Base-by-base conservation (phyloP, 164 flowering plant genomes). In the Pachysandra terminalis region DNA sequence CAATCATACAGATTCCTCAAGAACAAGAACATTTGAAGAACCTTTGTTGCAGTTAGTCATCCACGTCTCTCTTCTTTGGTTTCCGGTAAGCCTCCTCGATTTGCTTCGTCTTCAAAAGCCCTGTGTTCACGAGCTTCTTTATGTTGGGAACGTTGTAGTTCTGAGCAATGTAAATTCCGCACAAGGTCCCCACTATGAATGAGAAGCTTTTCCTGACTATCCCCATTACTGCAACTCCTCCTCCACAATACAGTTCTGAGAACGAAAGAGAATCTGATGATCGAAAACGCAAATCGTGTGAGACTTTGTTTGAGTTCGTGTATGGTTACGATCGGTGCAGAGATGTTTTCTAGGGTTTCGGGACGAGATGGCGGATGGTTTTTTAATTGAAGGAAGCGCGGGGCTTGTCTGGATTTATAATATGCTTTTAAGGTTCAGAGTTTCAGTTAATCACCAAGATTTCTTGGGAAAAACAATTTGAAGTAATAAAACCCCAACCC, bases 121-220 rank as follows among this genome's bases (percentile, higher is more conserved):
- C 91, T 0, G 85, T 84, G 69, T 77, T 70, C 54, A 75, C 58
- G 57, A 88, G 81, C 73, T 80, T 85, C 78, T 64, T 76, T 60
- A 90, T 62, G 77, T 90, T 84, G 27, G 96, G 91, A 12, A 90
- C 89, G 72, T 84, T 79, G 83, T 90, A 88, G 75, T 87, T 90
- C 77, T 85, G 96, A 24, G 96, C 96, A 1, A 86, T 25, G 79
- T 87, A 90, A 40, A 88, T 63, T 14, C 96, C 93, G 22, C 64
- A 70, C 25, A 52, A 77, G 7, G 91, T 78, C 1, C 93, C 96
- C 37, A 71, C 14, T 56, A 86, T 53, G 78, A 90, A 88, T 0
- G 81, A 68, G 77, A 88, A 88, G 49, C 75, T 25, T 74, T 84
- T 80, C 56, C 56, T 81, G 69, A 86, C 74, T 48, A 87, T 55